Conservation (phyloP, 2,329 filamentous ascomycete species). For the Polytolypa hystricis region DNA sequence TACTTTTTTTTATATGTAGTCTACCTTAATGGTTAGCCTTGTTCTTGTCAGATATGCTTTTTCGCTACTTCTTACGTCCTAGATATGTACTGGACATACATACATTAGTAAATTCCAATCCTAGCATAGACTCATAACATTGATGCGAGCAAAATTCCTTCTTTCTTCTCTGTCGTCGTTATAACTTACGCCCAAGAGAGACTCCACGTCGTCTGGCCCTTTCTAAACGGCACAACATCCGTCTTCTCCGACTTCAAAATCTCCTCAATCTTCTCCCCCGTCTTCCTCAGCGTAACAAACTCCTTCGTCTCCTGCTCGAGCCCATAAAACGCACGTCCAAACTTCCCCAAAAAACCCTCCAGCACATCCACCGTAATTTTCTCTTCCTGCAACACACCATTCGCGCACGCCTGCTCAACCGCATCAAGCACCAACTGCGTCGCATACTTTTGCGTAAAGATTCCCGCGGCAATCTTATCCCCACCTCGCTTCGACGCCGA, state of each 20-base stretch:
- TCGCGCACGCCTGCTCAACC: slow-evolving; percentile 44
- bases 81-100: no score
- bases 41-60: no score
- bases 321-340: slow-evolving; percentile 48
- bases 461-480: slow-evolving; percentile 43
- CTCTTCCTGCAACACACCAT: slow-evolving; percentile 41
- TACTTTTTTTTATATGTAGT: no score
- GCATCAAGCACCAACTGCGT: slow-evolving; percentile 49
- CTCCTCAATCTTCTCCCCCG: slow-evolving; percentile 40
- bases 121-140: no score
- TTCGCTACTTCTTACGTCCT: no score
- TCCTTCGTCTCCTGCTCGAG: slow-evolving; percentile 42
- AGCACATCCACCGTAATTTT: slow-evolving; percentile 45
- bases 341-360: slow-evolving; percentile 47
- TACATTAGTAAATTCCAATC: no score
- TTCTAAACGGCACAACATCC: slow-evolving; percentile 32
- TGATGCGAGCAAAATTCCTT: no score
- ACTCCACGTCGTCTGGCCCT: slow-evolving; percentile 5
- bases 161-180: no score
- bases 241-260: slow-evolving; percentile 43
- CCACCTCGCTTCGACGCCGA: slow-evolving; percentile 44
- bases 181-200: slow-evolving; percentile 4
- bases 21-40: no score
- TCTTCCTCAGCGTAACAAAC: slow-evolving; percentile 25
- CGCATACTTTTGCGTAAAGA: slow-evolving; percentile 52